phyloP scores from a whole-genome alignment of 2,329 filamentous ascomycete genomes.

The Fusarium sp. region DNA sequence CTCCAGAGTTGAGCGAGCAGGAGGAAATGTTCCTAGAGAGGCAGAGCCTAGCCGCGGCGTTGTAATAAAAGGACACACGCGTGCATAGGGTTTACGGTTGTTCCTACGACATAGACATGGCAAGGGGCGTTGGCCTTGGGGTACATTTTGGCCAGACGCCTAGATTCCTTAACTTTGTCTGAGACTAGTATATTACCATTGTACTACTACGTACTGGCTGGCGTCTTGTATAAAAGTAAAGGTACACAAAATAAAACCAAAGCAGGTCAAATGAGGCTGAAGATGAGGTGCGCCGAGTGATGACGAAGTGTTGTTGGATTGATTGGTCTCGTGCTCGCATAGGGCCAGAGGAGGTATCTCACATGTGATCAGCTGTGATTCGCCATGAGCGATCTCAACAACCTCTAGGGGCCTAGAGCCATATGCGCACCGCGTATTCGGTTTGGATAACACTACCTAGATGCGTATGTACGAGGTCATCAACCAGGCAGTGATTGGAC shows the following conservation, averaged over 20 bases:
- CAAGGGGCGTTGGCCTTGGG: conserved; percentile 9
- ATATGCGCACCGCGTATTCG: conserved; percentile 39
- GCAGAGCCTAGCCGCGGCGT: conserved; percentile 37
- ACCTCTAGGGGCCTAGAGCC: conserved; percentile 7
- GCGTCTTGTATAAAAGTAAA: conserved; percentile 5
- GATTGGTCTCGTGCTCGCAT: conserved; percentile 4
- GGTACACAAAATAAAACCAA: neutral
- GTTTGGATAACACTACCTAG: conserved; percentile 27
- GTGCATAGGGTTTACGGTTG: conserved; percentile 18
- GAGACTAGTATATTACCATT: conserved; percentile 14
- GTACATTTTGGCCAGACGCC: conserved; percentile 6
- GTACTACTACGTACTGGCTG: conserved; percentile 20
- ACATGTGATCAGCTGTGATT: conserved; percentile 23
- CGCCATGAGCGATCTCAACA: neutral
- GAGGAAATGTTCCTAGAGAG: conserved; percentile 37
- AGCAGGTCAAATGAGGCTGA: neutral
- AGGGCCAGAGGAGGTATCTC: neutral
- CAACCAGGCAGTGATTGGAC: conserved; percentile 33
- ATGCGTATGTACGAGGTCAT: conserved; percentile 31
- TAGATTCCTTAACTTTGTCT: conserved; percentile 6
- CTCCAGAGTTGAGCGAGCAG: conserved; percentile 26
- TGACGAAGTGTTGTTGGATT: neutral
- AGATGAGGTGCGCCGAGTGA: neutral
- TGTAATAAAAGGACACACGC: conserved; percentile 33
- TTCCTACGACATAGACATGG: conserved; percentile 26